phyloP scores from a whole-genome alignment of 2,329 filamentous ascomycete species.

The Epichloe baconii region DNA sequence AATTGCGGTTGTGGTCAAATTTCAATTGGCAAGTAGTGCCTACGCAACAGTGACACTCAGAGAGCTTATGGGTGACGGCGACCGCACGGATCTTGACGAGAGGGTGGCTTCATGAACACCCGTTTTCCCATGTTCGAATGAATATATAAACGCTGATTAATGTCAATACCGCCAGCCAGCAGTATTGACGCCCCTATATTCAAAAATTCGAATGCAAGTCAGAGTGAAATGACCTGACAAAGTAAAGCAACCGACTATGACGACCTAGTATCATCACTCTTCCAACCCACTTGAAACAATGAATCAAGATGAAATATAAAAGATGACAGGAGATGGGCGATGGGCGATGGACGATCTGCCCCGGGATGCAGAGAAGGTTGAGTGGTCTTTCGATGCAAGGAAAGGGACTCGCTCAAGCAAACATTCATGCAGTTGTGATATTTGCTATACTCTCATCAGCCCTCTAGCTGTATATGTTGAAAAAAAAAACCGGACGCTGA shows the following conservation, averaged over 20 bases:
- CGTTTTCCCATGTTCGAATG: not conserved
- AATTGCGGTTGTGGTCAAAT: constrained; percentile 57
- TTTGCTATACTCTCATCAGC: not conserved
- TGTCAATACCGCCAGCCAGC: constrained; percentile 1
- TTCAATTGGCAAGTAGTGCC: constrained; percentile 65
- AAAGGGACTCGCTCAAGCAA: not conserved
- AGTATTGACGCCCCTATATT: not conserved
- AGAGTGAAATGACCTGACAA: not conserved
- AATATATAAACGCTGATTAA: not conserved
- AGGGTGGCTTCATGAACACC: not conserved
- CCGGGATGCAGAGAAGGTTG: not conserved
- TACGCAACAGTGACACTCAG: constrained; percentile 77
- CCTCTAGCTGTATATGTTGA: not conserved
- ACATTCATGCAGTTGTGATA: constrained; percentile 1
- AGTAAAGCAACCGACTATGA: not conserved
- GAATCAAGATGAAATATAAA: not conserved
- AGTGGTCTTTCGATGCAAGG: not conserved
- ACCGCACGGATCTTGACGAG: constrained; percentile 16
- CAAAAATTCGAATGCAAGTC: not conserved
- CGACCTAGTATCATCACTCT: not conserved
- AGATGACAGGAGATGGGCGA: not conserved
- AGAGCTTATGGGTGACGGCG: constrained; percentile 53
- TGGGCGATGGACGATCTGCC: not conserved
- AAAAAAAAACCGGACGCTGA: not conserved
- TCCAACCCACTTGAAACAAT: not conserved